Conservation (phyloP, 2,329 filamentous ascomycete species). For the Aspergillus sp. region DNA sequence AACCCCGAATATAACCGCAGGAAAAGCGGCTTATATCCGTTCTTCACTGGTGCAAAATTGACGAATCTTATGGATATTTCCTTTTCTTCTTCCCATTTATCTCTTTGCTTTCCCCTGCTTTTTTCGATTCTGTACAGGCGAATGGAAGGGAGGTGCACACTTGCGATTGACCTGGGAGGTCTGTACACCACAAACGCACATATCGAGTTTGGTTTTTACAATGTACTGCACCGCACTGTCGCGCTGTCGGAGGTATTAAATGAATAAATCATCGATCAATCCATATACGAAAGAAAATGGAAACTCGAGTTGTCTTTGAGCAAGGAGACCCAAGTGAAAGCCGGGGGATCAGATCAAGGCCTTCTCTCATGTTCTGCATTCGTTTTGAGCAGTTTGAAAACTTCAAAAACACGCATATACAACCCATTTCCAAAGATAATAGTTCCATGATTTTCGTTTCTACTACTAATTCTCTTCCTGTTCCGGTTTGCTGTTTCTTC, state of each 20-base stretch:
- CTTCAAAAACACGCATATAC: neutral
- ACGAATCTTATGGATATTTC: conserved; percentile 8
- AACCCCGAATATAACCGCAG: neutral
- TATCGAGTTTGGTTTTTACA: neutral
- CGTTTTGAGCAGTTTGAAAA: neutral
- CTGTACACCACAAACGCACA: conserved; percentile 11
- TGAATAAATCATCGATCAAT: neutral
- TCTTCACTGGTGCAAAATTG: conserved; percentile 6
- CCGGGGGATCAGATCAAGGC: conserved; percentile 7
- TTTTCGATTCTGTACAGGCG: conserved; percentile 10
- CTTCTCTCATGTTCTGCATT: conserved; percentile 11
- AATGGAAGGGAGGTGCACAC: conserved; percentile 10
- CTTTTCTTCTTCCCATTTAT: conserved; percentile 5
- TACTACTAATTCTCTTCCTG: too few species aligned
- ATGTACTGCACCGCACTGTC: neutral
- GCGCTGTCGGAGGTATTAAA: neutral
- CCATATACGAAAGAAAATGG: neutral
- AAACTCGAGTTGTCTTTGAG: conserved; percentile 4
- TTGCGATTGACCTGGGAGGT: conserved; percentile 2
- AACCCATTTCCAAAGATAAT: too few species aligned
- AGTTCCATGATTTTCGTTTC: too few species aligned
- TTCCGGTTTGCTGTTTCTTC: too few species aligned
- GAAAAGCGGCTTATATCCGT: neutral
- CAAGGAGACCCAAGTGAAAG: neutral
- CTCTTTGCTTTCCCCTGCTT: conserved; percentile 8